Conservation (phyloP, 148 eudicot genomes). For the Amaranthus cruentus region DNA sequence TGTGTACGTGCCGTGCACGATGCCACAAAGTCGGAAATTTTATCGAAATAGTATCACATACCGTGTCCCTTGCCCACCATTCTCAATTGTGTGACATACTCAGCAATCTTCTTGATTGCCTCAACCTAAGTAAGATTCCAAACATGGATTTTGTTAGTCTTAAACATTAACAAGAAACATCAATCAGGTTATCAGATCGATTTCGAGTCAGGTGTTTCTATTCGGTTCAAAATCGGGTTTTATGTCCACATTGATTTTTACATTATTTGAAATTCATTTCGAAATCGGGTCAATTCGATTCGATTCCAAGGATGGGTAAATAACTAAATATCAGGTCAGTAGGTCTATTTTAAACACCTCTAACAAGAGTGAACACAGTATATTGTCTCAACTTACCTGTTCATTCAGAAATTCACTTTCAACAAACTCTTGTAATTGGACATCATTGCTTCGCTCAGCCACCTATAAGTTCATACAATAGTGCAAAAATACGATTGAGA, state of each 20-base stretch:
- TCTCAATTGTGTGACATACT: constrained; percentile 71
- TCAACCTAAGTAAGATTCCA: constrained; percentile 46
- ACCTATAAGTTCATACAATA: constrained; percentile 38
- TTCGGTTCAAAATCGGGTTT: too few species aligned
- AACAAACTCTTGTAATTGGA: constrained; percentile 63
- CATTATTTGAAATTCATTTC: too few species aligned
- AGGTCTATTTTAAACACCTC: too few species aligned
- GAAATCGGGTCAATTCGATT: too few species aligned
- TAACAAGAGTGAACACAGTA: background rate
- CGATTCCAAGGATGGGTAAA: too few species aligned
- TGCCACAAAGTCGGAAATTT: background rate
- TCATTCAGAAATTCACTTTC: constrained; percentile 67
- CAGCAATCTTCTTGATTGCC: constrained; percentile 81
- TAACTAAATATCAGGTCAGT: too few species aligned
- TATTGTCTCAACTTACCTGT: constrained; percentile 44
- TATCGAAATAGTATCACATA: constrained; percentile 22
- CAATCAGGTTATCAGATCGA: too few species aligned
- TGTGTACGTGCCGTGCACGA: background rate
- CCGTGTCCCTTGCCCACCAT: constrained; percentile 89
- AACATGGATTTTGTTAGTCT: constrained; percentile 4
- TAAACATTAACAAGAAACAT: too few species aligned
- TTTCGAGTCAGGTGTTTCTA: too few species aligned
- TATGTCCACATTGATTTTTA: too few species aligned
- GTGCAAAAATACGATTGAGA: background rate
- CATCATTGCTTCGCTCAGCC: constrained; percentile 62